phyloP scores from a whole-genome alignment of 352 stramenopile genomes.

The Sclerospora graminicola region DNA sequence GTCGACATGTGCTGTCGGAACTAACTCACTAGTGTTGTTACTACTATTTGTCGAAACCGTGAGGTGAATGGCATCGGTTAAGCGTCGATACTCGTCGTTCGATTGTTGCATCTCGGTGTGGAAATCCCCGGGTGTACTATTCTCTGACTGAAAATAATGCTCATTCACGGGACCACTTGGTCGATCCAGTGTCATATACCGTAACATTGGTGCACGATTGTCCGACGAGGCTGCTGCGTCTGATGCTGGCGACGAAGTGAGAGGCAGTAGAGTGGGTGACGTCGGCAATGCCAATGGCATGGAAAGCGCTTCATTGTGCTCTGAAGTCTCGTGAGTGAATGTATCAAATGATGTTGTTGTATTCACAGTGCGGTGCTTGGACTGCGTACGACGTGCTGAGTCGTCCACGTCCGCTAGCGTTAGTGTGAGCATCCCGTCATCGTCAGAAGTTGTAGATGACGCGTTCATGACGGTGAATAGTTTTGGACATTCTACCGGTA shows the following conservation, averaged over 20 bases:
- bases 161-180: conserved; percentile 8
- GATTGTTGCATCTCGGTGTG: conserved; percentile 35
- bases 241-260: conserved; percentile 26
- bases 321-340: conserved; percentile 11
- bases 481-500: too few relatives aligned
- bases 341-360: conserved; percentile 8
- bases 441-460: conserved; percentile 3
- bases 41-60: conserved; percentile 7
- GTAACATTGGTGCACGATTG: not conserved
- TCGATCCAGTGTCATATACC: not conserved
- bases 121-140: conserved; percentile 19
- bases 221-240: conserved; percentile 6
- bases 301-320: conserved; percentile 7
- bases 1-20: conserved; percentile 5
- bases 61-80: conserved; percentile 24
- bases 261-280: conserved; percentile 37
- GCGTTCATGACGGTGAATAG: conserved; percentile 9
- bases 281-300: conserved; percentile 32
- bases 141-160: conserved; percentile 34
- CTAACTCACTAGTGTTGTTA: conserved; percentile 1
- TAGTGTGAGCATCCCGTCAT: conserved; percentile 33
- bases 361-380: not conserved
- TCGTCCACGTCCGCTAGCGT: conserved; percentile 28
- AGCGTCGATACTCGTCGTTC: conserved; percentile 34
- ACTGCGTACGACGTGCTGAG: conserved; percentile 3